phyloP scores from a whole-genome alignment of 257 asterid species.

The Solanum clarkiae region DNA sequence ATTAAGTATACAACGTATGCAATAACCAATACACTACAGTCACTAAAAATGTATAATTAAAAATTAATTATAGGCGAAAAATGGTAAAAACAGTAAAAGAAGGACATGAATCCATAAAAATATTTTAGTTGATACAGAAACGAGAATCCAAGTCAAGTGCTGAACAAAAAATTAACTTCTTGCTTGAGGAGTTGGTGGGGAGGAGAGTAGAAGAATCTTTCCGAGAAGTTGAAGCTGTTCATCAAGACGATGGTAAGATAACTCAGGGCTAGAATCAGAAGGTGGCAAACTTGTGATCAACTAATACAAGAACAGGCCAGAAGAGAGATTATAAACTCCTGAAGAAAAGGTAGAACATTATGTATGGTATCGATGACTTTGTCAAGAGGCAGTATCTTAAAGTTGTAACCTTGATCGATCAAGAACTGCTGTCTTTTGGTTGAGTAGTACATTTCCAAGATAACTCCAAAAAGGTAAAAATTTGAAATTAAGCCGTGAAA shows the following conservation, averaged over 20 bases:
- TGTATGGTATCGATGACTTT: not conserved
- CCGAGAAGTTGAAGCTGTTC: slow-evolving; percentile 81
- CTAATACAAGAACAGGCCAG: slow-evolving; percentile 20
- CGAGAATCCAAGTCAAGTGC: not conserved
- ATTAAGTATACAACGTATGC: too few species aligned
- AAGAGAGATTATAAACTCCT: not conserved
- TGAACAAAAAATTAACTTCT: not conserved
- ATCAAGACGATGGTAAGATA: slow-evolving; percentile 52
- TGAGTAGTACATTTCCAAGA: slow-evolving; percentile 44
- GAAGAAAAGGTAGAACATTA: not conserved
- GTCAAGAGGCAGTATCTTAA: slow-evolving; percentile 41
- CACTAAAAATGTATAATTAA: too few species aligned
- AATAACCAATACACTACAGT: too few species aligned
- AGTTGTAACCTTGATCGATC: slow-evolving; percentile 97
- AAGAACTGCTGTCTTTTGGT: slow-evolving; percentile 95
- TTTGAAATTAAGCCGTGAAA: too few species aligned
- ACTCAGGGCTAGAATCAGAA: slow-evolving; percentile 50
- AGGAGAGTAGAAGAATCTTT: slow-evolving; percentile 31
- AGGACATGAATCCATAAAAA: too few species aligned
- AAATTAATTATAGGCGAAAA: too few species aligned
- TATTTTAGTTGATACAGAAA: too few species aligned
- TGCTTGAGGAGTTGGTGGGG: not conserved
- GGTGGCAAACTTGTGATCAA: slow-evolving; percentile 93
- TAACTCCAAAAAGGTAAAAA: too few species aligned
- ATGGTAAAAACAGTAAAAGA: too few species aligned